A percentile compares a stretch with the other conserved stretches of the same genome.
These are phyloP conservation scores for Exophiala sp. DNA, from an alignment of 2,329 filamentous ascomycete species.

Conservation along the genomic window DNA sequence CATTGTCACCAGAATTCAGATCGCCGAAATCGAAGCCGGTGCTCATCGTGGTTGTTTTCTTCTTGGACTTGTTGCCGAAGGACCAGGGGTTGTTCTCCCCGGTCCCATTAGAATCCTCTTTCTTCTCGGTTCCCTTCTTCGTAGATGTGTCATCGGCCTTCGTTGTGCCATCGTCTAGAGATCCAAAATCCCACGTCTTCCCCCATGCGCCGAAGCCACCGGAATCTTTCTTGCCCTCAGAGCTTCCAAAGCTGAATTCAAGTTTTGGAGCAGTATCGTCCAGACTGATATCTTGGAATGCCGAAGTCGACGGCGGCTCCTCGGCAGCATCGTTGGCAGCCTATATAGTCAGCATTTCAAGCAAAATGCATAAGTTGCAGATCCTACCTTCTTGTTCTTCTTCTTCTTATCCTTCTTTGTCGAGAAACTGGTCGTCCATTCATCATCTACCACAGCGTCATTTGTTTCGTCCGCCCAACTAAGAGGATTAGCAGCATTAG, in stretches of 20 bases:
- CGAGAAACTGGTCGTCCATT: conserved; percentile 46
- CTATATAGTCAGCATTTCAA: conserved; percentile 18
- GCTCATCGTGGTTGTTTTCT: conserved; percentile 32
- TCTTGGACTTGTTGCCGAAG: conserved; percentile 34
- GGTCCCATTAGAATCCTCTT: conserved; percentile 27
- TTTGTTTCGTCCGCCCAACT: conserved; percentile 43
- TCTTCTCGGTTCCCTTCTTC: conserved; percentile 29
- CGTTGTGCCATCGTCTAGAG: conserved; percentile 31
- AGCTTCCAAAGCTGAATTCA: conserved; percentile 51
- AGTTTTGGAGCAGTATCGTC: conserved; percentile 55
- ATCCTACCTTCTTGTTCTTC: conserved; percentile 49
- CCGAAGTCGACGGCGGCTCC: conserved; percentile 39
- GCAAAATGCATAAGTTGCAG: background rate
- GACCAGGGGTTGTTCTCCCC: conserved; percentile 39
- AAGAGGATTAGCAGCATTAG: conserved; percentile 33
- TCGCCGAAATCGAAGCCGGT: conserved; percentile 42
- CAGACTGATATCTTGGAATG: conserved; percentile 65
- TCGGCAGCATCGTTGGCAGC: conserved; percentile 33
- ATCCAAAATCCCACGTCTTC: conserved; percentile 50
- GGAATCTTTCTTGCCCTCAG: conserved; percentile 37
- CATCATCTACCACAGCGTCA: conserved; percentile 44
- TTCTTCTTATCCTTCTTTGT: conserved; percentile 47
- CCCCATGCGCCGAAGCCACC: conserved; percentile 55
- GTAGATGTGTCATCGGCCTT: conserved; percentile 31
- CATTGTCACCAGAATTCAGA: conserved; percentile 39